Conservation (phyloP, 352 stramenopile species). For the Pythium scleroteichum region DNA sequence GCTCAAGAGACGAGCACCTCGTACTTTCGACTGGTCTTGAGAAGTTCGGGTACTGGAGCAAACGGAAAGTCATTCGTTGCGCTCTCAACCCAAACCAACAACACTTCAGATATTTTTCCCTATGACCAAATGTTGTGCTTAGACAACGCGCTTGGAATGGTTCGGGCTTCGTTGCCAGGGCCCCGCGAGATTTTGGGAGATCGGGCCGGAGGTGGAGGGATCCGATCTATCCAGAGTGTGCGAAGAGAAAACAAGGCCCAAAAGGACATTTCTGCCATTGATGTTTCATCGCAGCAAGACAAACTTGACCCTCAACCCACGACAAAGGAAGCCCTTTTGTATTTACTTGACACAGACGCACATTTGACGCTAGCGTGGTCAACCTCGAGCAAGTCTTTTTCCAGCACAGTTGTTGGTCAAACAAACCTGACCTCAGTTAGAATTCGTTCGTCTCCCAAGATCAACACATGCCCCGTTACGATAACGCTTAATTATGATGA, state of each 20-base stretch:
- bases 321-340: slow-evolving; percentile 54
- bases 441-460: slow-evolving; percentile 48
- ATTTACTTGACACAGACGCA: slow-evolving; percentile 48
- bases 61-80: background rate
- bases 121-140: slow-evolving; percentile 76
- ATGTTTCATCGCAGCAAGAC: background rate
- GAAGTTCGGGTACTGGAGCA: background rate
- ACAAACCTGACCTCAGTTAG: slow-evolving; percentile 62
- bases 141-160: slow-evolving; percentile 59
- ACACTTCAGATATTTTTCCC: slow-evolving; percentile 30
- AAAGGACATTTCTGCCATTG: slow-evolving; percentile 30
- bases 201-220: slow-evolving; percentile 44
- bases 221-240: slow-evolving; percentile 87
- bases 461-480: slow-evolving; percentile 61
- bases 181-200: slow-evolving; percentile 17
- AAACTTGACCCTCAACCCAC: slow-evolving; percentile 54
- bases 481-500: slow-evolving; percentile 67
- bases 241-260: slow-evolving; percentile 82
- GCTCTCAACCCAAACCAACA: background rate
- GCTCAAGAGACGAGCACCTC: slow-evolving; percentile 75
- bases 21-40: slow-evolving; percentile 71
- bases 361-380: slow-evolving; percentile 78
- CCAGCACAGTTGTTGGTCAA: slow-evolving; percentile 50
- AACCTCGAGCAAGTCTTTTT: slow-evolving; percentile 25
- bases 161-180: slow-evolving; percentile 25